phyloP scores from a whole-genome alignment of 306 rosid species.

The Erythrophleum fordii region DNA sequence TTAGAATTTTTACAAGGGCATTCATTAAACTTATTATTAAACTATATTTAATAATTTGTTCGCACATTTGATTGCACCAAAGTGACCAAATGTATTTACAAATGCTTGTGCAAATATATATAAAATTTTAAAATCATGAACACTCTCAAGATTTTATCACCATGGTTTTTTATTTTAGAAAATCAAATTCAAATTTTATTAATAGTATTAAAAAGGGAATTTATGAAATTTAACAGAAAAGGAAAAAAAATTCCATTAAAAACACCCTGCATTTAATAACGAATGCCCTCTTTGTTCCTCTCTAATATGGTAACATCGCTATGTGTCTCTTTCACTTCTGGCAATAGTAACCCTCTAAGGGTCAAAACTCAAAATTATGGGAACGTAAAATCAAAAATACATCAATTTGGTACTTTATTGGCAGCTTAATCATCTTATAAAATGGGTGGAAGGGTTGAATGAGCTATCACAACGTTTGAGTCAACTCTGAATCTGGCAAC shows the following conservation, averaged over 20 bases:
- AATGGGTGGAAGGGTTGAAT: conserved; percentile 2
- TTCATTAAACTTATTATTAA: too few species aligned
- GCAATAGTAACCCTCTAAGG: background rate
- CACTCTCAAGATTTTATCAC: too few species aligned
- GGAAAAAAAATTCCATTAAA: background rate
- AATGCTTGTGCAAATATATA: too few species aligned
- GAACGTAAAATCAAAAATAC: conserved; percentile 17
- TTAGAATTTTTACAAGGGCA: too few species aligned
- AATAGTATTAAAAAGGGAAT: background rate
- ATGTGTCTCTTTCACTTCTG: background rate
- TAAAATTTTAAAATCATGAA: too few species aligned
- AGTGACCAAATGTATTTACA: too few species aligned
- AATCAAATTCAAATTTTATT: background rate
- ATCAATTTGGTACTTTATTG: conserved; percentile 11
- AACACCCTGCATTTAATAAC: background rate
- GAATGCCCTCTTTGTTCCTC: background rate
- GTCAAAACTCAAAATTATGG: background rate
- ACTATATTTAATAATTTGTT: too few species aligned
- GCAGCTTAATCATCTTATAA: conserved; percentile 17
- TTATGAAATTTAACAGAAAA: background rate
- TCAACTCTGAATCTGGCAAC: conserved; percentile 34
- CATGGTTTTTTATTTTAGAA: too few species aligned
- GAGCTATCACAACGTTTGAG: background rate
- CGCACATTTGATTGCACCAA: too few species aligned
- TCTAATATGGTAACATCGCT: background rate